A percentile compares a stretch with the other conserved stretches of the same genome.
Conservation (phyloP, 257 asterid species). For the Nicotiana undulata region DNA sequence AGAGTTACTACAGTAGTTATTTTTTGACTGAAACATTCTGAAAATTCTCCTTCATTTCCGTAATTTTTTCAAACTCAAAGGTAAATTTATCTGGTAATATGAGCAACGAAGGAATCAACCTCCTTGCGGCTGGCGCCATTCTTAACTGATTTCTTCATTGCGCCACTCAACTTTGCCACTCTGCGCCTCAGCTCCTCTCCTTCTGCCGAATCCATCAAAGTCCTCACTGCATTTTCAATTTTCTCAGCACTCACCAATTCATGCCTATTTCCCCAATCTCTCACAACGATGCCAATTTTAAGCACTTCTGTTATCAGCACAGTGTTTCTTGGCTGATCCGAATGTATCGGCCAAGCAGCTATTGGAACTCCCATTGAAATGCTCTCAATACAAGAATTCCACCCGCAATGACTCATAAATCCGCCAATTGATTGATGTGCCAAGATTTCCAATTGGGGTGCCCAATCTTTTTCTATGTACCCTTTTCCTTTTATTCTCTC, state of each 20-base stretch:
- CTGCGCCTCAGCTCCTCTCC: not conserved
- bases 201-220: not conserved
- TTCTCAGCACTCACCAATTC: not conserved
- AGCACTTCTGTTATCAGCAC: not conserved
- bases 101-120: not conserved
- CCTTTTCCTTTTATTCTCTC: too few relatives aligned
- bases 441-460: not conserved
- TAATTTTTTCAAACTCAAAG: not conserved
- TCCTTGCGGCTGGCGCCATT: not conserved
- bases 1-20: too few relatives aligned
- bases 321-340: conserved; percentile 1
- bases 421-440: not conserved
- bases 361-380: conserved; percentile 10
- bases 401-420: conserved; percentile 4
- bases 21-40: too few relatives aligned
- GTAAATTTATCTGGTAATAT: not conserved
- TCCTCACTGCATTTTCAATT: not conserved
- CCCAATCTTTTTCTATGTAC: too few relatives aligned
- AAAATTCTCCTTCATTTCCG: not conserved
- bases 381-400: not conserved
- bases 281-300: not conserved
- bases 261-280: not conserved
- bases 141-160: not conserved
- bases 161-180: not conserved
- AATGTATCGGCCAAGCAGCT: conserved; percentile 2